Base-by-base conservation (phyloP, 1,139 yeast genomes). In the Candida pseudocylindracea region DNA sequence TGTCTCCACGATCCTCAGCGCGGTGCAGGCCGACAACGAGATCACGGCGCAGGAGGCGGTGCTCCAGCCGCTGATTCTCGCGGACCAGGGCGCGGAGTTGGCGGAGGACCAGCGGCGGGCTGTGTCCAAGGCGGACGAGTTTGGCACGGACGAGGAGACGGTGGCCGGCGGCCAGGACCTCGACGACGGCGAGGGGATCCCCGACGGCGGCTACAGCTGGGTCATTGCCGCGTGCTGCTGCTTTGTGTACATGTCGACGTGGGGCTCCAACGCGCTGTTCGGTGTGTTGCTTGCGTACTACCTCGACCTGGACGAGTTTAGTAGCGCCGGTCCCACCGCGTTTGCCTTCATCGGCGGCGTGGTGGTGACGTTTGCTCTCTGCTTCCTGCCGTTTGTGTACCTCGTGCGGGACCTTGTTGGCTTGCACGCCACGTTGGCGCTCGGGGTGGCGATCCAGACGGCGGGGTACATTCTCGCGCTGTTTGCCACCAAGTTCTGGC, bases 211-310 rank as follows among this genome's bases (percentile, higher is more conserved):
- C 6, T 15, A 15, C 20, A 6, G 20, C 20, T 15, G 20, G 20
- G 20, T 15, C 6, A 15, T 15, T 15, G 20, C 20, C 20, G 6
- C 6, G 20, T 15, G 20, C 6, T 15, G 20, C 20, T 15, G 20
- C 20, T 15, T 15, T 15, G 6, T 15, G 6, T 15, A 15, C 6
- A 6, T 15, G 20, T 15, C 20, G 26, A 66, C 83, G 1, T 78
- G 92, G 92, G 92, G 92, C 15, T 57, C 72, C 31, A 73, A 72
- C 43, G 67, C 79, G 5, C 64, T 69, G 1, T 78, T 62, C 43
- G 85, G 88, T 33, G 74, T 78, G 4, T 74, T 67, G 41, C 50
- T 78, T 27, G 61, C 67, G 28, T 70, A 55, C 43, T 78, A 72
- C 44, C 44, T 70, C 20, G 45, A 55, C 11, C 24, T 39, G 8